phyloP scores from a whole-genome alignment of 2,329 filamentous ascomycete species.

The Tolypocladium inflatum region DNA sequence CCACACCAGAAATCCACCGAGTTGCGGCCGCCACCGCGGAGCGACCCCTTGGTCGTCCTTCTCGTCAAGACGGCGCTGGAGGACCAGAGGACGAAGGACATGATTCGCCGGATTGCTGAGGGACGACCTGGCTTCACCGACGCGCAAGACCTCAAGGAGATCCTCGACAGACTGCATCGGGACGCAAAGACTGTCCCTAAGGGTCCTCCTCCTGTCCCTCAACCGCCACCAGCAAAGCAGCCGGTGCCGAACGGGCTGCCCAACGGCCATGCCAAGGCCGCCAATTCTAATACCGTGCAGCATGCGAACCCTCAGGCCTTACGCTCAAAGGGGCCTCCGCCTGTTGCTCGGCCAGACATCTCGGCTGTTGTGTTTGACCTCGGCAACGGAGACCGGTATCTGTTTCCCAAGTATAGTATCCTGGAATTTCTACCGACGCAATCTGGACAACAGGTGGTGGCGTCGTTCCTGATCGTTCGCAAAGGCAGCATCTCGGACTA shows the following conservation, averaged over 20 bases:
- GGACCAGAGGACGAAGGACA: constrained; percentile 35
- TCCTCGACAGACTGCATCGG: constrained; percentile 38
- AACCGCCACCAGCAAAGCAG: constrained; percentile 19
- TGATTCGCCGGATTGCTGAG: constrained; percentile 45
- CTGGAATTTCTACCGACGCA: constrained; percentile 51
- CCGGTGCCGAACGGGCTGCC: constrained; percentile 18
- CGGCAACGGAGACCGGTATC: constrained; percentile 63
- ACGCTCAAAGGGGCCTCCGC: constrained; percentile 50
- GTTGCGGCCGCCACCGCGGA: constrained; percentile 41
- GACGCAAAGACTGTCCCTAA: constrained; percentile 27
- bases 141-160: constrained; percentile 42
- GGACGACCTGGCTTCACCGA: constrained; percentile 41
- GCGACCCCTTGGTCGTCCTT: constrained; percentile 45
- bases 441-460: constrained; percentile 52
- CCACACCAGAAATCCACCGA: constrained; percentile 44
- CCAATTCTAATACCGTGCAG: constrained; percentile 6
- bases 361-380: constrained; percentile 64
- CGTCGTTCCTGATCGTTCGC: constrained; percentile 69
- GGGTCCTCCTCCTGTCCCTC: constrained; percentile 14
- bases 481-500: constrained; percentile 60
- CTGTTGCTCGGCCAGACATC: constrained; percentile 46
- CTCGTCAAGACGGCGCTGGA: constrained; percentile 50
- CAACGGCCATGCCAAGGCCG: constrained; percentile 19
- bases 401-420: constrained; percentile 72
- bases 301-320: constrained; percentile 40